Conservation (phyloP, 768 basidiomycete species). For the Mycena haematopus region DNA sequence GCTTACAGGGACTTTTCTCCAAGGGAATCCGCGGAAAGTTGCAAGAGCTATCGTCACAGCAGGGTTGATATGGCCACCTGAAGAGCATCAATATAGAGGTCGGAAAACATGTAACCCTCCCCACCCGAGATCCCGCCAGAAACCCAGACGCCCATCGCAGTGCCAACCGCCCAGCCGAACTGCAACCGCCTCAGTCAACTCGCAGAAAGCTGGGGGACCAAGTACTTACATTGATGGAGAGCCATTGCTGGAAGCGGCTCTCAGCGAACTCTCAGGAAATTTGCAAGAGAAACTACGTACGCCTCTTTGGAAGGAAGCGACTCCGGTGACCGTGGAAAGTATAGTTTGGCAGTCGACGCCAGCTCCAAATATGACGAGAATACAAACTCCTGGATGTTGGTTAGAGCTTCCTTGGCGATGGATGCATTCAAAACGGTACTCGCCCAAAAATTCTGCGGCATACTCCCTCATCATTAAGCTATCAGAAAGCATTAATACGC, state of each 20-base stretch:
- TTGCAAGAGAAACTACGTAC: constrained; percentile 44
- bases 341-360: constrained; percentile 65
- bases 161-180: constrained; percentile 65
- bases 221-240: too few species aligned
- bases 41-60: constrained; percentile 76
- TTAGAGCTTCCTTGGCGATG: not conserved
- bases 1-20: constrained; percentile 73
- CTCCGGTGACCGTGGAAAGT: constrained; percentile 51
- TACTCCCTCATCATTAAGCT: constrained; percentile 61
- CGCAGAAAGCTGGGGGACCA: not conserved
- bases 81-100: constrained; percentile 17
- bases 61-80: constrained; percentile 77
- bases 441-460: constrained; percentile 64
- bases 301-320: constrained; percentile 58
- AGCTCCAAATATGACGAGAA: constrained; percentile 65
- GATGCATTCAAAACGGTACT: not conserved
- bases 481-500: constrained; percentile 1
- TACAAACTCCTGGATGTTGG: constrained; percentile 44
- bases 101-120: not conserved
- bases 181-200: not conserved
- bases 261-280: too few species aligned
- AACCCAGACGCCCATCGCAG: constrained; percentile 73
- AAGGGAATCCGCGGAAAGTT: constrained; percentile 75
- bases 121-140: constrained; percentile 64
- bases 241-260: too few species aligned